Evolutionary conservation across 1,139 yeast genomes (phyloP).

Genomic region (Geotrichum aggregatum): DNA sequence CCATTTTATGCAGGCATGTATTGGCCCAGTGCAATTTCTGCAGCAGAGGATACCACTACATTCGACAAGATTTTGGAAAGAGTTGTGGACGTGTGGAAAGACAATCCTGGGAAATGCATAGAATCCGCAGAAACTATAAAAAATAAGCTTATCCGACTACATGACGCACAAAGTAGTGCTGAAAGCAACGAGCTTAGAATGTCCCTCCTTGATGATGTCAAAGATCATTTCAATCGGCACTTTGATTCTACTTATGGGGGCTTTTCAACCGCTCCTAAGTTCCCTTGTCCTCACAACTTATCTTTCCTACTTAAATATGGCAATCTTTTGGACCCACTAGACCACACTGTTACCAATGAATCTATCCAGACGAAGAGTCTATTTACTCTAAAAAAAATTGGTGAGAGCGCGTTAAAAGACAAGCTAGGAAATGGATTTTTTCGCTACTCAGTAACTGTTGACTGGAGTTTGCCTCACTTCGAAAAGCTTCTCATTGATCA

Average conservation of each 20-base stretch:
- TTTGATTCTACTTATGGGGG: constrained; percentile 38
- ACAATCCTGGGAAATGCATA: constrained; percentile 29
- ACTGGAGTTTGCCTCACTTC: constrained; percentile 43
- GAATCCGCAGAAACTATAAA: constrained; percentile 30
- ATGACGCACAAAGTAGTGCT: constrained; percentile 32
- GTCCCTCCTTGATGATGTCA: constrained; percentile 28
- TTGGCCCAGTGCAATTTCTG: constrained; percentile 34
- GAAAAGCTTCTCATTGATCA: constrained; percentile 43
- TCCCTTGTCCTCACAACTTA: constrained; percentile 38
- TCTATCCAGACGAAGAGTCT: constrained; percentile 12
- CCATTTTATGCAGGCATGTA: constrained; percentile 43
- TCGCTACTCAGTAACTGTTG: constrained; percentile 41
- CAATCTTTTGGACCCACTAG: constrained; percentile 20
- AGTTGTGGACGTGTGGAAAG: constrained; percentile 33
- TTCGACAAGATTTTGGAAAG: constrained; percentile 30
- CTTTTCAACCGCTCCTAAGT: constrained; percentile 40
- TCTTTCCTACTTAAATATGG: constrained; percentile 32
- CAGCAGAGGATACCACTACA: constrained; percentile 16
- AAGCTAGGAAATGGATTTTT: constrained; percentile 41
- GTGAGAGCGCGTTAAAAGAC: constrained; percentile 41
- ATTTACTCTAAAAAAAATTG: constrained; percentile 35
- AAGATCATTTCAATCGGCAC: constrained; percentile 31
- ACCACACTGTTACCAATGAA: not conserved
- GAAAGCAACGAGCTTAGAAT: constrained; percentile 26
- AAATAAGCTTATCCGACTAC: constrained; percentile 27